Base-by-base conservation (phyloP, 2,329 filamentous ascomycete genomes). In the Chaetomiaceae sp. region DNA sequence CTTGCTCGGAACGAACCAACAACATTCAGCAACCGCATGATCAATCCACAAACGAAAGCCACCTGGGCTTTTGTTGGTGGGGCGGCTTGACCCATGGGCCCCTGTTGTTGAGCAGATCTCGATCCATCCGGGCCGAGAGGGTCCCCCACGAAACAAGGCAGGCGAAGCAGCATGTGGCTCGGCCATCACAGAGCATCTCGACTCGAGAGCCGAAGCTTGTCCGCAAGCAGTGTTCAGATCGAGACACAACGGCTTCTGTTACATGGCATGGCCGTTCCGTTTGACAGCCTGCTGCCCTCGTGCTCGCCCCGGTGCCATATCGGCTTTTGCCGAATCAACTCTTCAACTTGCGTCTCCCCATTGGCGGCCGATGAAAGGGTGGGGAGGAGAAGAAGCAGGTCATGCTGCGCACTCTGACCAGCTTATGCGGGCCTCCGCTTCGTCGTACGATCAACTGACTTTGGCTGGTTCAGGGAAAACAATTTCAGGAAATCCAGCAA, bases 271-370 rank as follows among this genome's bases (percentile, higher is more conserved):
- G 14, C 36, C 25, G 25, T 39, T 34, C 44, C 36, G 48, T 53
- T 57, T 34, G 47, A 45, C 51, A 53, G 47, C 44, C 39, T 57
- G 43, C 45, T 56, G 53, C 25, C 23, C 40, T 43, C n/a, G n/a
- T n/a, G n/a, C n/a, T n/a, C n/a, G n/a, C n/a, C n/a, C n/a, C n/a
- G n/a, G 51, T 56, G 55, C 23, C 51, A 52, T 49, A 49, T 62
- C 60, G 60, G 60, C 48, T 58, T 57, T 54, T 58, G 33, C 56
- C 60, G 57, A 61, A 61, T 61, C 59, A 56, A 48, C 45, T 54
- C 46, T 44, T 40, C 31, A 19, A 43, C 5, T 31, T 22, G 4
- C 25, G 29, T 23, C 19, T 34, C 36, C 45, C 34, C 36, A 51
- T 47, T 57, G 50, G 60, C 54, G 58, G 57, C 53, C 57, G 56